phyloP scores from a whole-genome alignment of 352 stramenopile genomes.

The Phytophthora quininea region DNA sequence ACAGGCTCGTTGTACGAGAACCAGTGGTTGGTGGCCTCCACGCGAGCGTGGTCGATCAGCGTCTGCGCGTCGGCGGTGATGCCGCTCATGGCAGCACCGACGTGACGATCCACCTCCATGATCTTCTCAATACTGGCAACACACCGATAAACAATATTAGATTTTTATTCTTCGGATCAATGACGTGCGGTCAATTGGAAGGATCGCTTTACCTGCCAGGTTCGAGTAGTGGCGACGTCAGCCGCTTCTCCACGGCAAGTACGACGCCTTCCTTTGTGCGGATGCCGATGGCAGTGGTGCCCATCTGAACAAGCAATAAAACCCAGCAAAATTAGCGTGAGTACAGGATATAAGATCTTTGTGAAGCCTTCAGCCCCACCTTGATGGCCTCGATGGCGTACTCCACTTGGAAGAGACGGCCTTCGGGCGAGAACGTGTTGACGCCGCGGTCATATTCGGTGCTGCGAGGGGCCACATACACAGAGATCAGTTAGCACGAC shows the following conservation, averaged over 20 bases:
- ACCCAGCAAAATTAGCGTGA: neutral
- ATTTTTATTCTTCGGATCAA: neutral
- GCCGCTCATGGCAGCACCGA: constrained; percentile 98
- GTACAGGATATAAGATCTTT: neutral
- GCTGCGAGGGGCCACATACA: constrained; percentile 37
- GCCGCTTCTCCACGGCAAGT: constrained; percentile 98
- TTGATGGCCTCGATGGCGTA: constrained; percentile 99
- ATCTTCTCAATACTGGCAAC: constrained; percentile 98
- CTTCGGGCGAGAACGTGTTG: constrained; percentile 99
- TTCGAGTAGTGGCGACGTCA: constrained; percentile 97
- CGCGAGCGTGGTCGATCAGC: constrained; percentile 98
- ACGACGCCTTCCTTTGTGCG: constrained; percentile 98
- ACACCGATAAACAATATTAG: constrained; percentile 5
- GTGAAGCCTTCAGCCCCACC: constrained; percentile 35
- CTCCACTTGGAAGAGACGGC: constrained; percentile 98
- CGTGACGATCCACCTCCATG: constrained; percentile 98
- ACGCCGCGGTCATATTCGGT: constrained; percentile 99
- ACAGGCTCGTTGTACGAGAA: constrained; percentile 99
- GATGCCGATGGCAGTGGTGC: constrained; percentile 98
- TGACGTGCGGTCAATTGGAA: neutral
- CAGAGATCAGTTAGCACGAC: too few species aligned
- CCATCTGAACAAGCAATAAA: constrained; percentile 73
- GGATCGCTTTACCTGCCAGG: constrained; percentile 65
- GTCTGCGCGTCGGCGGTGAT: constrained; percentile 98
- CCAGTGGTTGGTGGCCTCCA: constrained; percentile 98